Evolutionary conservation across 1,139 yeast genomes (phyloP).

Genomic region (Pichiaceae sp.): DNA sequence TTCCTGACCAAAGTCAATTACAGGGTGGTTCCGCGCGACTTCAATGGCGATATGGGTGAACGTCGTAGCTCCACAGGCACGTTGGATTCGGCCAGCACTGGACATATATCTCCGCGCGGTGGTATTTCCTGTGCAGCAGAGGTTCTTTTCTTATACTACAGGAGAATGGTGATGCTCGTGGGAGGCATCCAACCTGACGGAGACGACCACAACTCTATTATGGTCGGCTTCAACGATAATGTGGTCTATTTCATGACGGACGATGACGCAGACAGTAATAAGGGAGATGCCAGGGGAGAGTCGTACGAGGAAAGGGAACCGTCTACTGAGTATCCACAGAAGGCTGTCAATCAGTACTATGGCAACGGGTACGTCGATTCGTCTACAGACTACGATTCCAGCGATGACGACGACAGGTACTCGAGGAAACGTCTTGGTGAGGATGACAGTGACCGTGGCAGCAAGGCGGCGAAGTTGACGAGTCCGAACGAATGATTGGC

Average conservation of each 20-base stretch:
- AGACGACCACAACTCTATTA: conserved; percentile 5
- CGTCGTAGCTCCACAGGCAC: conserved; percentile 20
- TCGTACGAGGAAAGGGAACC: neutral
- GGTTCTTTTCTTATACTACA: conserved; percentile 52
- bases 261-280: conserved; percentile 1
- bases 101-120: conserved; percentile 10
- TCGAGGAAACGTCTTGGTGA: neutral
- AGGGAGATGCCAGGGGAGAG: neutral
- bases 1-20: conserved; percentile 76
- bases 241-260: conserved; percentile 11
- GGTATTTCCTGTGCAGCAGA: conserved; percentile 24
- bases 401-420: conserved; percentile 3
- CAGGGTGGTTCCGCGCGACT: conserved; percentile 55
- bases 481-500: no score
- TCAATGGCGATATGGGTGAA: conserved; percentile 16
- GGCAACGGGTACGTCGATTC: conserved; percentile 4
- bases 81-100: conserved; percentile 9
- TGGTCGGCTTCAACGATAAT: conserved; percentile 19
- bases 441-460: conserved; percentile 1
- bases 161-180: conserved; percentile 52
- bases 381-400: conserved; percentile 4
- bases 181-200: conserved; percentile 28
- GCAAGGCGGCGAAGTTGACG: neutral
- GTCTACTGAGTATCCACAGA: neutral
- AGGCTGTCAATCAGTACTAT: conserved; percentile 1